Percentiles rank a stretch among this genome's conserved stretches.
Conservation (phyloP, 2,329 filamentous ascomycete genomes). For the Xylaria digitata region DNA sequence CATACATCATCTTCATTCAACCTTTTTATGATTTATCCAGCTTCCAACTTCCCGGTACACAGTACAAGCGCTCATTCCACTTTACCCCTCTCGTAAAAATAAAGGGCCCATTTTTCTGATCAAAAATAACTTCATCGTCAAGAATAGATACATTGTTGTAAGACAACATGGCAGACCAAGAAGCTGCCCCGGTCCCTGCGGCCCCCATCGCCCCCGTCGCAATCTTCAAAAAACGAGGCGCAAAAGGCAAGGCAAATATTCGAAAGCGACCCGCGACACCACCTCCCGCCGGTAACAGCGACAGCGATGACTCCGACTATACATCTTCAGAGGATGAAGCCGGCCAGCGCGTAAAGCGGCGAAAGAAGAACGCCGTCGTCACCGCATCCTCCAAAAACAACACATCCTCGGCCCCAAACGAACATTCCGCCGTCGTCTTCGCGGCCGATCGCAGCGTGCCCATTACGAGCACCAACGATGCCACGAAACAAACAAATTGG, state of each 20-base stretch:
- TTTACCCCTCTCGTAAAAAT: not conserved
- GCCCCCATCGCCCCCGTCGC: slow-evolving; percentile 64
- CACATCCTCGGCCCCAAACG: slow-evolving; percentile 52
- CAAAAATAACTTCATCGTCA: not conserved
- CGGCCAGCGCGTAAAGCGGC: slow-evolving; percentile 81
- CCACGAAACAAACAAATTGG: slow-evolving; percentile 91
- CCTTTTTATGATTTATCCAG: no score
- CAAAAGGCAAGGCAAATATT: slow-evolving; percentile 79
- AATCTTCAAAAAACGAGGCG: slow-evolving; percentile 86
- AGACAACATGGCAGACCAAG: slow-evolving; percentile 40
- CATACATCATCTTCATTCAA: no score
- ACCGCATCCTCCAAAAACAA: slow-evolving; percentile 70
- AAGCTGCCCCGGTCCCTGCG: slow-evolving; percentile 46
- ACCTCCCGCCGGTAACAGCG: slow-evolving; percentile 70
- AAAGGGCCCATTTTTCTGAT: no score
- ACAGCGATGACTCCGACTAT: slow-evolving; percentile 69
- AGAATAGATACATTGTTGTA: not conserved
- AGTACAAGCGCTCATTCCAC: no score
- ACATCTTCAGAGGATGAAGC: slow-evolving; percentile 81
- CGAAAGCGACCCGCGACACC: slow-evolving; percentile 85
- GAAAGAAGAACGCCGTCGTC: slow-evolving; percentile 75
- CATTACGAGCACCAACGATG: slow-evolving; percentile 80
- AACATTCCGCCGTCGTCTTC: slow-evolving; percentile 65
- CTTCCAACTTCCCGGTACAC: not conserved
- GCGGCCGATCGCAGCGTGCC: slow-evolving; percentile 70